Evolutionary conservation across 2,329 filamentous ascomycete species (phyloP).

Genomic region (Malbranchea cinnamomea): DNA sequence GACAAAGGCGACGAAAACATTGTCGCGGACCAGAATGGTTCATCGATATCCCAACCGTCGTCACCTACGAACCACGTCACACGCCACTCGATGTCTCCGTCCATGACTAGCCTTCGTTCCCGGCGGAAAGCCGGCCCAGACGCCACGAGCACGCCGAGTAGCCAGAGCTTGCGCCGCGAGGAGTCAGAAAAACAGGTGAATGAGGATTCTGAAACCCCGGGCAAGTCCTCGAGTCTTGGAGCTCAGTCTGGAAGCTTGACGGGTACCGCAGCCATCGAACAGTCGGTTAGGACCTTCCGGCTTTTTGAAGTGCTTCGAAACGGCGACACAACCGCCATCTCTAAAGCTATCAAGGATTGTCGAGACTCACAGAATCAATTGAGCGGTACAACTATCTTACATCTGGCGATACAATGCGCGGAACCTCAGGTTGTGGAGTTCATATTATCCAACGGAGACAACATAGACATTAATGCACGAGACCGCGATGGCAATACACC

Average conservation of each 20-base stretch:
- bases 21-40: constrained; percentile 13
- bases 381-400: constrained; percentile 70
- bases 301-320: constrained; percentile 83
- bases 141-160: constrained; percentile 6
- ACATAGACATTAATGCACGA: constrained; percentile 70
- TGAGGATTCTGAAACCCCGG: constrained; percentile 15
- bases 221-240: constrained; percentile 18
- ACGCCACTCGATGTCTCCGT: constrained; percentile 15
- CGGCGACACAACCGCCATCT: constrained; percentile 82
- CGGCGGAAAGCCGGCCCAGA: constrained; percentile 18
- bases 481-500: constrained; percentile 93
- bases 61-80: constrained; percentile 14
- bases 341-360: constrained; percentile 56
- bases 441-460: constrained; percentile 61
- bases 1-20: constrained; percentile 19
- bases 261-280: constrained; percentile 52
- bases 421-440: constrained; percentile 88
- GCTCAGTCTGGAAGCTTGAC: constrained; percentile 13
- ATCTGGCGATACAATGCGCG: constrained; percentile 89
- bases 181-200: constrained; percentile 12
- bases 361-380: constrained; percentile 35
- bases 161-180: constrained; percentile 4
- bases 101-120: constrained; percentile 17
- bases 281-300: constrained; percentile 86
- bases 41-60: constrained; percentile 16